A percentile compares a stretch with the other conserved stretches of the same genome.
These are phyloP conservation scores for Candida tetrigidarum DNA, from an alignment of 1,139 yeast species.

Conservation along the genomic window DNA sequence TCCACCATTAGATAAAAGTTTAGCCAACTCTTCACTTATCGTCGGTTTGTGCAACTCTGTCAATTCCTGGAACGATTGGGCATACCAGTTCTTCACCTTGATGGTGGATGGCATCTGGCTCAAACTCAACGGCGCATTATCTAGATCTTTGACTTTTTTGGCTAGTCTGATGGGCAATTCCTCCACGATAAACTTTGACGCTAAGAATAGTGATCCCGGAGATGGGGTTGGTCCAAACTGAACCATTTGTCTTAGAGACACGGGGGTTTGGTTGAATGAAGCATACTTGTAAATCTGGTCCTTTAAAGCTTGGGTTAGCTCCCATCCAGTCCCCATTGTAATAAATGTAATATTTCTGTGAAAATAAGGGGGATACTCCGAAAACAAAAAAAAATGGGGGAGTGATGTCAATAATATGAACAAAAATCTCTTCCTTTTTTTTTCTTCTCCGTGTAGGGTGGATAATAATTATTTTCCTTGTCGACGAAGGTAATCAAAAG, in stretches of 20 bases:
- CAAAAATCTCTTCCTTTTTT: not conserved
- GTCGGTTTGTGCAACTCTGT: slow-evolving; percentile 57
- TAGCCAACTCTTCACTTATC: slow-evolving; percentile 41
- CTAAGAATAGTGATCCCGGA: slow-evolving; percentile 80
- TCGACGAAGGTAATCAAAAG: not conserved
- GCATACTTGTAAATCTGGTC: slow-evolving; percentile 62
- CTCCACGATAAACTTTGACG: slow-evolving; percentile 83
- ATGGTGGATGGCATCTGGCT: slow-evolving; percentile 74
- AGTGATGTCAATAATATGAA: too few relatives aligned
- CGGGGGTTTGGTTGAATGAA: slow-evolving; percentile 79
- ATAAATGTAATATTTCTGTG: not conserved
- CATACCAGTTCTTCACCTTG: slow-evolving; percentile 87
- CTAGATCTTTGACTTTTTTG: slow-evolving; percentile 83
- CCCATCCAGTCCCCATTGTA: slow-evolving; percentile 52
- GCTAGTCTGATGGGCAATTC: slow-evolving; percentile 90
- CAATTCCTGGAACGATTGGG: slow-evolving; percentile 86
- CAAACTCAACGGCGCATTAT: slow-evolving; percentile 77
- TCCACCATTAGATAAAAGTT: slow-evolving; percentile 33
- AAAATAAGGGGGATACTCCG: not conserved
- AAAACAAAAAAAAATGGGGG: not conserved
- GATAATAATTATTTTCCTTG: slow-evolving; percentile 1
- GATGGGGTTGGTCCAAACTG: slow-evolving; percentile 82
- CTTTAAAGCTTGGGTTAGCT: slow-evolving; percentile 41
- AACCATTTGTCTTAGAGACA: slow-evolving; percentile 88
- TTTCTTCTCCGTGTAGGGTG: not conserved